Evolutionary conservation across 192 early-diverging fungal genomes (phyloP).

Genomic region (Oehlia diaphana): DNA sequence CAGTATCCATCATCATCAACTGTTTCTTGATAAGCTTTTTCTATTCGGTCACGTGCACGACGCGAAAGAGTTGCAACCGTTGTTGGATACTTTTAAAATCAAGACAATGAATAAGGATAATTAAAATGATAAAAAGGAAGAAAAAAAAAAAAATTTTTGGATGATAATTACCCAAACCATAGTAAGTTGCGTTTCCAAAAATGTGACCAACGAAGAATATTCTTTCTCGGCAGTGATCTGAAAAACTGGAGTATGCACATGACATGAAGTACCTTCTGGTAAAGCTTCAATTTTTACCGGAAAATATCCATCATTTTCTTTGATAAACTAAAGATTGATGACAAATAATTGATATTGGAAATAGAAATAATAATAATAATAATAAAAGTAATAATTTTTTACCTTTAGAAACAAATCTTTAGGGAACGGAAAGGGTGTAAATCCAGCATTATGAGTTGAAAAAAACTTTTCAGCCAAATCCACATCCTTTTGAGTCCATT

Average conservation of each 20-base stretch:
- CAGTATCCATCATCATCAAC: constrained; percentile 62
- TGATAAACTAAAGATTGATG: constrained; percentile 56
- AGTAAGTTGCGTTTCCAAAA: constrained; percentile 74
- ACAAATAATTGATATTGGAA: not conserved
- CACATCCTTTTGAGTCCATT: constrained; percentile 73
- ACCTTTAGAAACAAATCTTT: constrained; percentile 73
- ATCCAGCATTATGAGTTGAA: constrained; percentile 69
- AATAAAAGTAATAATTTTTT: not conserved
- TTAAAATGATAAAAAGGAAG: too few relatives aligned
- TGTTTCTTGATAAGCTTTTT: constrained; percentile 58
- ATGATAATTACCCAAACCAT: constrained; percentile 69
- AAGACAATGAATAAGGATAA: not conserved
- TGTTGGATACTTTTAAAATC: constrained; percentile 65
- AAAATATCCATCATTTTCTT: constrained; percentile 81
- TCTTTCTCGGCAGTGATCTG: constrained; percentile 76
- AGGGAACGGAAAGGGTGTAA: constrained; percentile 71
- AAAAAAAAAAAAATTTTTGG: not conserved
- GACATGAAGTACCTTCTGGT: constrained; percentile 77
- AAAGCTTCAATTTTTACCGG: constrained; percentile 80
- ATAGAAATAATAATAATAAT: too few relatives aligned
- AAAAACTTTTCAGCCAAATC: constrained; percentile 69
- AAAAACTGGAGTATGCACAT: constrained; percentile 79
- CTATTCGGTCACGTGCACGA: constrained; percentile 60
- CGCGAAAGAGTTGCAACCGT: constrained; percentile 84
- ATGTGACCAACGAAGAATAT: constrained; percentile 78